Evolutionary conservation across 164 flowering plant species (phyloP).

Genomic region (Magnolia kwangsiensis): DNA sequence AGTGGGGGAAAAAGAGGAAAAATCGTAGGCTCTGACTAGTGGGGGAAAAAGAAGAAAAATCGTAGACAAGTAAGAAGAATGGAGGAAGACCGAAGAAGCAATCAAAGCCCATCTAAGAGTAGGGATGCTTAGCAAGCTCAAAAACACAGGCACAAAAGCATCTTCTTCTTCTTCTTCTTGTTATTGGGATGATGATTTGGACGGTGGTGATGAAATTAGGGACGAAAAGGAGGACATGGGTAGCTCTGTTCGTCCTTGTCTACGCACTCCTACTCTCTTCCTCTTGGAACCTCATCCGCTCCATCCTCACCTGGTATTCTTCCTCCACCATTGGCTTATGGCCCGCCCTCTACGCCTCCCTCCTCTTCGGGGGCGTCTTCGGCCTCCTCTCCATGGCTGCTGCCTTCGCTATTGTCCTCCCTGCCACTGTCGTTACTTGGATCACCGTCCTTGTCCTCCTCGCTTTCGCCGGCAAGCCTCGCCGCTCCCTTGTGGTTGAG

Average conservation of each 20-base stretch:
- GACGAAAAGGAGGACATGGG: slow-evolving; percentile 17
- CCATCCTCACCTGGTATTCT: slow-evolving; percentile 22
- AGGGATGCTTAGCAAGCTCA: too few species aligned
- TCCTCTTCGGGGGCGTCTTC: slow-evolving; percentile 20
- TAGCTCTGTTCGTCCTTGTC: slow-evolving; percentile 13
- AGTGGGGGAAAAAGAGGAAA: too few species aligned
- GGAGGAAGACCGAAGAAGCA: too few species aligned
- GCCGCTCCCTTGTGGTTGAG: slow-evolving; percentile 44
- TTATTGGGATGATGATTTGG: not conserved
- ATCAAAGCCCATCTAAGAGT: too few species aligned
- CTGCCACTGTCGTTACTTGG: slow-evolving; percentile 69
- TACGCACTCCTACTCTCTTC: slow-evolving; percentile 21
- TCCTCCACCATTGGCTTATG: slow-evolving; percentile 8
- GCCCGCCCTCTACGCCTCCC: slow-evolving; percentile 27
- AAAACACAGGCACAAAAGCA: too few species aligned
- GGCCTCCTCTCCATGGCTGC: slow-evolving; percentile 25
- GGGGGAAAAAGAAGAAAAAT: too few species aligned
- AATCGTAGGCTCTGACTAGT: too few species aligned
- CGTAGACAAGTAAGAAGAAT: too few species aligned
- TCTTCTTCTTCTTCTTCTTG: too few species aligned
- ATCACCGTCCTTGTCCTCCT: slow-evolving; percentile 71
- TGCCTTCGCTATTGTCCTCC: slow-evolving; percentile 40
- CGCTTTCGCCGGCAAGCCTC: slow-evolving; percentile 62
- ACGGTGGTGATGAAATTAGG: not conserved
- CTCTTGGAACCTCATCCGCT: slow-evolving; percentile 23